Evolutionary conservation across 768 basidiomycete species (phyloP).

Genomic region (Rubroboletus pulcherrimus): DNA sequence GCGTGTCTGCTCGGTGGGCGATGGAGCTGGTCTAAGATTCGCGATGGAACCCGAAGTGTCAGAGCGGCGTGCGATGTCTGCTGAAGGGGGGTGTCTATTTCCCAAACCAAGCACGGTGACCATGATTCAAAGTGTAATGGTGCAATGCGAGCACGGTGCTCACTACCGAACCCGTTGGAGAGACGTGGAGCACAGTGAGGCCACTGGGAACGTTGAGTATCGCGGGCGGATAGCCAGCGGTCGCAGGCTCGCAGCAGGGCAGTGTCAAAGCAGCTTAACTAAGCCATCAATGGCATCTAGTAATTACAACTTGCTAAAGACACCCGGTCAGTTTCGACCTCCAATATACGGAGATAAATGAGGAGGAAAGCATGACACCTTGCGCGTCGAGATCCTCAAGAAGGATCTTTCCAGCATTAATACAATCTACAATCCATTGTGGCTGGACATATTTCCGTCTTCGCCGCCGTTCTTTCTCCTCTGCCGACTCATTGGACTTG

Average conservation of each 20-base stretch:
- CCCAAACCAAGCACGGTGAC: conserved; percentile 38
- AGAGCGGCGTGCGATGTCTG: conserved; percentile 20
- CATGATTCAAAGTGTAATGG: conserved; percentile 23
- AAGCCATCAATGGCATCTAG: background rate
- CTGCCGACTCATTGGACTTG: conserved; percentile 45
- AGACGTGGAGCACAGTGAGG: conserved; percentile 3
- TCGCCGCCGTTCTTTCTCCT: conserved; percentile 57
- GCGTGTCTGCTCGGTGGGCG: conserved; percentile 48
- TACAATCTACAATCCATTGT: conserved; percentile 96
- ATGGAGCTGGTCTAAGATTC: conserved; percentile 28
- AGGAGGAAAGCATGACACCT: conserved; percentile 80
- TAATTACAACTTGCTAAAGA: too few species aligned
- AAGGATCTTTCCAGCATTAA: conserved; percentile 82
- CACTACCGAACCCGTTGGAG: background rate
- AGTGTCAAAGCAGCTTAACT: background rate
- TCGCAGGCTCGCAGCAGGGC: too few species aligned
- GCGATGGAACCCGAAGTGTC: conserved; percentile 29
- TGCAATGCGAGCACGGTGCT: background rate
- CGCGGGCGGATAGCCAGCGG: too few species aligned
- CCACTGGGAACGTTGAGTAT: background rate
- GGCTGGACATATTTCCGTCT: conserved; percentile 91
- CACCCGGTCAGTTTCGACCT: conserved; percentile 30
- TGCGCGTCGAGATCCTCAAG: conserved; percentile 84
- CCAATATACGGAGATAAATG: conserved; percentile 86
- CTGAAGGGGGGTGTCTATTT: conserved; percentile 32